Percentiles rank a stretch among this genome's conserved stretches.
Conservation (phyloP, 208 protist genomes). For the Naegleria lovaniensis region DNA sequence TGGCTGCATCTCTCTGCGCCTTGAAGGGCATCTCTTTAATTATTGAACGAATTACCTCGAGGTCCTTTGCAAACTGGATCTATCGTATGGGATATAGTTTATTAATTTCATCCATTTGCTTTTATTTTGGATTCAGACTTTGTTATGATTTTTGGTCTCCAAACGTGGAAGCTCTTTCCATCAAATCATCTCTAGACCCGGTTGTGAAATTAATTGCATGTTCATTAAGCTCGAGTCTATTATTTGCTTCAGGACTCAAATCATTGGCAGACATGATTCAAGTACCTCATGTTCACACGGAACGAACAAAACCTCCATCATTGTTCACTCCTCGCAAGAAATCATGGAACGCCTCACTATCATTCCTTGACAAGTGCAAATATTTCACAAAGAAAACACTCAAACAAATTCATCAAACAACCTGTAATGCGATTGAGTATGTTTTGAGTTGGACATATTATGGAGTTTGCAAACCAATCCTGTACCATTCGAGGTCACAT, state of each 20-base stretch:
- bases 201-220: not conserved
- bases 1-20: not conserved
- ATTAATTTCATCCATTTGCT: not conserved
- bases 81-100: not conserved
- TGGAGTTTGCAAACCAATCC: not conserved
- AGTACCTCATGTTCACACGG: not conserved
- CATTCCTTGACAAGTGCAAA: not conserved
- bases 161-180: not conserved
- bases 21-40: not conserved
- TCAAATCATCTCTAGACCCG: not conserved
- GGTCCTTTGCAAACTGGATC: not conserved
- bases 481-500: not conserved
- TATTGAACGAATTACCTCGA: not conserved
- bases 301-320: not conserved
- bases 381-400: not conserved
- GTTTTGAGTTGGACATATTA: not conserved
- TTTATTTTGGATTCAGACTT: not conserved
- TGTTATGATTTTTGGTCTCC: not conserved
- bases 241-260: not conserved
- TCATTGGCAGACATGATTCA: not conserved
- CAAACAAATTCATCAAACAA: not conserved
- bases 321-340: too few species aligned
- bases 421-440: not conserved
- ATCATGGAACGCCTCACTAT: not conserved
- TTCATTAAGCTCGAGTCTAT: not conserved